Base-by-base conservation (phyloP, 2,329 filamentous ascomycete genomes). In the Talaromyces sp. region DNA sequence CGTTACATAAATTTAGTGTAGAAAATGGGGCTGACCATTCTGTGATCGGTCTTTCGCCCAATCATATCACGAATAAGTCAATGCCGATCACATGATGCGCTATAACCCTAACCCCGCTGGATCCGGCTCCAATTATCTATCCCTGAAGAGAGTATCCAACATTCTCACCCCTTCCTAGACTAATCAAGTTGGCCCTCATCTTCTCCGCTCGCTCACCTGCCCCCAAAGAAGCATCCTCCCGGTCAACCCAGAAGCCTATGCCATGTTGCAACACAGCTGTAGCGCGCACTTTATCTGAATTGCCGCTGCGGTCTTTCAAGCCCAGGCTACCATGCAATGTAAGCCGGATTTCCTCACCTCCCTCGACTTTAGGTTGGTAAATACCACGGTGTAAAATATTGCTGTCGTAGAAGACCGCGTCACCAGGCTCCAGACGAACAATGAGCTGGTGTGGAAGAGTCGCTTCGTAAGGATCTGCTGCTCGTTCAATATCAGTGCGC, bases 351-450 rank as follows among this genome's bases (percentile, higher is more conserved):
- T 78, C 74, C 63, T 75, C 73, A 14, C 71, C 75, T 5, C 73
- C 73, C 48, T 76, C 74, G 24, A 66, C 66, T 66, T 80, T 80
- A 5, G 69, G 76, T 65, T 72, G 72, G 64, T 82, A 82, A 39
- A 78, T 74, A 2, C 79, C 79, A 2, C 80, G 75, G 62, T 82
- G 79, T 60, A 96, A 75, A 68, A 96, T 96, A 75, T 96, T 96
- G 74, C 93, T 96, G 76, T 96, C 88, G 75, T 96, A 96, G 72
- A 96, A 96, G 52, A 90, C 90, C 14, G 90, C 87, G 76, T 96
- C 92, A 0, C 92, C 92, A 0, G 91, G 84, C 67, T 85, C 80
- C 67, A 96, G 80, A 73, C 81, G 73, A 16, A 96, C 91, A 4
- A 85, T 77, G 16, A 89, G 73, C 80, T 93, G 88, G 0, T 81